A percentile compares a stretch with the other conserved stretches of the same genome.
Conservation (phyloP, 345 rosid genomes). For the Adansonia digitata region DNA sequence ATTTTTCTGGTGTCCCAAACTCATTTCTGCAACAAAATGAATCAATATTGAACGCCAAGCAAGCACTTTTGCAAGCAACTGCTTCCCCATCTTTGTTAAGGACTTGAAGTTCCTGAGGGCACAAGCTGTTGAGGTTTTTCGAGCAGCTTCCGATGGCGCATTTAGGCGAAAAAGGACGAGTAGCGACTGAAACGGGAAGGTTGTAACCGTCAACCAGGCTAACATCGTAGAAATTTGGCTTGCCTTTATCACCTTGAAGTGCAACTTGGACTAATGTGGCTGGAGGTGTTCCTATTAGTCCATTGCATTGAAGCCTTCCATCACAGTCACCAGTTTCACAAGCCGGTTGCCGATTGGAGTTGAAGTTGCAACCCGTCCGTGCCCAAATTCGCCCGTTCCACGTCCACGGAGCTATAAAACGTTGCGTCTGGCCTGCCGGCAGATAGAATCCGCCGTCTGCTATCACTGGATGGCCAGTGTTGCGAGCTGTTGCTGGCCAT, state of each 20-base stretch:
- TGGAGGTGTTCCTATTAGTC: slow-evolving; percentile 75
- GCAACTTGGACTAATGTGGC: slow-evolving; percentile 58
- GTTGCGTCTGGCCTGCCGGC: slow-evolving; percentile 35
- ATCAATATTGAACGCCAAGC: slow-evolving; percentile 69
- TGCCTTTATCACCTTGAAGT: slow-evolving; percentile 40
- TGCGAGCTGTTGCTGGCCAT: slow-evolving; percentile 89
- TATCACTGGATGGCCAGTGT: slow-evolving; percentile 60
- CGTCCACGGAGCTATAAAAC: slow-evolving; percentile 45
- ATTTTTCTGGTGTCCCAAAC: slow-evolving; percentile 61
- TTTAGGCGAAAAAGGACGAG: slow-evolving; percentile 30
- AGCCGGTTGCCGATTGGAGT: slow-evolving; percentile 45
- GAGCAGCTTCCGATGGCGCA: slow-evolving; percentile 55
- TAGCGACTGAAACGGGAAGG: slow-evolving; percentile 48
- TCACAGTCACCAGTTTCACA: slow-evolving; percentile 88
- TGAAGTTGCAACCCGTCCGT: slow-evolving; percentile 67
- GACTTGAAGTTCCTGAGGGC: slow-evolving; percentile 65
- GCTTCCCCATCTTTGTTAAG: slow-evolving; percentile 39
- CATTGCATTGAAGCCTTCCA: slow-evolving; percentile 62
- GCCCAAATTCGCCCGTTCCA: slow-evolving; percentile 90
- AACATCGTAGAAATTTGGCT: slow-evolving; percentile 57
- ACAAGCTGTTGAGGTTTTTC: slow-evolving; percentile 35
- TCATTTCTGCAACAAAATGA: slow-evolving; percentile 70
- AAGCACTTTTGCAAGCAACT: slow-evolving; percentile 85
- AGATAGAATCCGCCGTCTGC: slow-evolving; percentile 73
- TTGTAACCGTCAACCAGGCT: slow-evolving; percentile 86